Evolutionary conservation across 108 stramenopile genomes (phyloP).

Genomic region (Pseudonitzschia pungens): DNA sequence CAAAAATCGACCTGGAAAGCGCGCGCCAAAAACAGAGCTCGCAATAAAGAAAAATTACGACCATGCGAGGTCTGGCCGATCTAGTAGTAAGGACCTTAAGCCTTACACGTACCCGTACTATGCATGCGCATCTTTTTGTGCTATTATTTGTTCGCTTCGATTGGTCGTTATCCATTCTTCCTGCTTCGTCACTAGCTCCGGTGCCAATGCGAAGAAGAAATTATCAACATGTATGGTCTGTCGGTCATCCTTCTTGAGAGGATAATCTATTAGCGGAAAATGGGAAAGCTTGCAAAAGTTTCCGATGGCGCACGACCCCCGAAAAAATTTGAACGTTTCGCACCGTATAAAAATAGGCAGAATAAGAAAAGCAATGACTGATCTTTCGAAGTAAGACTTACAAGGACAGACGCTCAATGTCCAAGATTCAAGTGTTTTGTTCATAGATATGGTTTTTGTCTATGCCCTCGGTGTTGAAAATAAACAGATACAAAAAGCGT

Average conservation of each 20-base stretch:
- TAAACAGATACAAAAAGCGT: neutral
- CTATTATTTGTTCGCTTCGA: neutral
- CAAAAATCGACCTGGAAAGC: too few species aligned
- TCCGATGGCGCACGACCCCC: too few species aligned
- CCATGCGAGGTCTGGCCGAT: too few species aligned
- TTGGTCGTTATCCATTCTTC: neutral
- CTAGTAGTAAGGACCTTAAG: too few species aligned
- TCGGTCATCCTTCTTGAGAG: neutral
- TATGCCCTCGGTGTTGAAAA: neutral
- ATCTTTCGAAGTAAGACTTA: neutral
- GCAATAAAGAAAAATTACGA: too few species aligned
- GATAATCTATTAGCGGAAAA: too few species aligned
- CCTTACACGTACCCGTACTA: too few species aligned
- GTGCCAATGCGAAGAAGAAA: neutral
- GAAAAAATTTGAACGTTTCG: too few species aligned
- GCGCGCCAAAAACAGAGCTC: too few species aligned
- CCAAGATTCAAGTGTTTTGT: neutral
- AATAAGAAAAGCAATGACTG: too few species aligned
- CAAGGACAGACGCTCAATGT: neutral
- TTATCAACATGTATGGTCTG: neutral
- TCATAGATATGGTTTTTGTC: neutral
- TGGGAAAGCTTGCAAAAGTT: too few species aligned
- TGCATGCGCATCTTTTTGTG: neutral
- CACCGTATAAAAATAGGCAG: too few species aligned
- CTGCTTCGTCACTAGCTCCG: neutral